A percentile compares a stretch with the other conserved stretches of the same genome.
Conservation (phyloP, 176 grass and related monocot species). For the Canna indica region DNA sequence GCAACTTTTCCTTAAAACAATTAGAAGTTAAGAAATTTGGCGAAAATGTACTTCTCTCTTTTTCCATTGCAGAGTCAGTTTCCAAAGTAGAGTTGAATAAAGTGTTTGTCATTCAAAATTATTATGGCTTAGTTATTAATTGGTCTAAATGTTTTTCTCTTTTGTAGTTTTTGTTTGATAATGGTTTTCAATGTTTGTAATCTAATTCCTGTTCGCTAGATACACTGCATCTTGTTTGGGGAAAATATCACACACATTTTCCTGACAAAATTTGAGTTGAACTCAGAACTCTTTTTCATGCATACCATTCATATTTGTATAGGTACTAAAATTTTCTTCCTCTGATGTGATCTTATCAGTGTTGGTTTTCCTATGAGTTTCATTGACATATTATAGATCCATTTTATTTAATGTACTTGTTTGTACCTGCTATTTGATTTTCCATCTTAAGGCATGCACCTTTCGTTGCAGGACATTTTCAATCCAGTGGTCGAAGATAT, state of each 20-base stretch:
- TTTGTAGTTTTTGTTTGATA: not conserved
- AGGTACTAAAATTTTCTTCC: not conserved
- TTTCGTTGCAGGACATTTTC: constrained; percentile 7
- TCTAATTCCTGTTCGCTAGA: not conserved
- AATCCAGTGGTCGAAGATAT: not conserved
- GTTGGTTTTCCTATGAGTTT: not conserved
- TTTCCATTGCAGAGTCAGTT: not conserved
- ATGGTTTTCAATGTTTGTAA: not conserved
- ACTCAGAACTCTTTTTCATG: not conserved
- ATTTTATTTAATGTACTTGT: not conserved
- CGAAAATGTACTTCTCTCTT: not conserved
- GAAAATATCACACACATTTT: not conserved
- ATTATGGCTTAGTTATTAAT: too few species aligned
- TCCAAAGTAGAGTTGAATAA: not conserved
- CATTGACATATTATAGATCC: not conserved
- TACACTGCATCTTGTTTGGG: not conserved
- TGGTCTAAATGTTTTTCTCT: not conserved
- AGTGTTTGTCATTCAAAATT: not conserved
- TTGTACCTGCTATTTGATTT: not conserved
- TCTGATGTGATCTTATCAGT: not conserved
- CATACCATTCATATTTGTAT: not conserved
- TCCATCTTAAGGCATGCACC: not conserved
- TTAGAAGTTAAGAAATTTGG: not conserved
- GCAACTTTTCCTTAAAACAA: not conserved
- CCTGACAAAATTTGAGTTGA: not conserved